A percentile compares a stretch with the other conserved stretches of the same genome.
phyloP scores from a whole-genome alignment of 495 filamentous ascomycete species.

The Xylaria longipes region DNA sequence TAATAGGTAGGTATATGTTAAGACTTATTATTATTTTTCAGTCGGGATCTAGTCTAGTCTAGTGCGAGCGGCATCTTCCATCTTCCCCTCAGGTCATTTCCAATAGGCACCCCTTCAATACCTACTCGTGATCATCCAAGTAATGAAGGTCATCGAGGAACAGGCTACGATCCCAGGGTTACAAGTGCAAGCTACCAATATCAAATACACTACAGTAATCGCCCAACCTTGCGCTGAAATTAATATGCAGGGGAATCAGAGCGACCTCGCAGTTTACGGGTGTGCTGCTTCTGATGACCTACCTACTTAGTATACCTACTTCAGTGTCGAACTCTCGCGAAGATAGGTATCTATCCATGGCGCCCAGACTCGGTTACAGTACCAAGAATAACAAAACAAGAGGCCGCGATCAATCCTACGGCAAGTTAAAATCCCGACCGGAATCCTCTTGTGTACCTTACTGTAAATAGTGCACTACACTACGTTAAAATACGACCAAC shows the following conservation, averaged over 20 bases:
- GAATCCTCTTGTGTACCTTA: neutral
- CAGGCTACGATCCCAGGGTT: conserved; percentile 5
- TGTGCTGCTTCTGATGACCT: neutral
- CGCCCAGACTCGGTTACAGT: neutral
- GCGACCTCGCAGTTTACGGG: neutral
- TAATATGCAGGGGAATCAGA: conserved; percentile 14
- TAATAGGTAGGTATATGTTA: neutral
- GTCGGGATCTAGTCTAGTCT: neutral
- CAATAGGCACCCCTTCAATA: conserved; percentile 6
- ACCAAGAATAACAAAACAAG: neutral
- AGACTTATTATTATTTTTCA: neutral
- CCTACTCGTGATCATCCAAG: conserved; percentile 2
- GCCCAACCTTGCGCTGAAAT: conserved; percentile 3
- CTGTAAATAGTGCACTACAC: neutral
- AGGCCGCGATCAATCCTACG: conserved; percentile 7
- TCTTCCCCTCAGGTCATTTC: conserved; percentile 6
- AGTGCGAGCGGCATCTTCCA: conserved; percentile 6
- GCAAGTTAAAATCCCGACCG: conserved; percentile 12
- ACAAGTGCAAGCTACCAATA: conserved; percentile 3
- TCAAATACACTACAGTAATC: conserved; percentile 29
- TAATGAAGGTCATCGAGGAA: neutral
- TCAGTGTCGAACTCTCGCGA: neutral
- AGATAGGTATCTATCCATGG: neutral
- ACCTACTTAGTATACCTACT: neutral
- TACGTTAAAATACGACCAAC: neutral